Conservation (phyloP, 2,329 filamentous ascomycete species). For the Botrytis aclada region DNA sequence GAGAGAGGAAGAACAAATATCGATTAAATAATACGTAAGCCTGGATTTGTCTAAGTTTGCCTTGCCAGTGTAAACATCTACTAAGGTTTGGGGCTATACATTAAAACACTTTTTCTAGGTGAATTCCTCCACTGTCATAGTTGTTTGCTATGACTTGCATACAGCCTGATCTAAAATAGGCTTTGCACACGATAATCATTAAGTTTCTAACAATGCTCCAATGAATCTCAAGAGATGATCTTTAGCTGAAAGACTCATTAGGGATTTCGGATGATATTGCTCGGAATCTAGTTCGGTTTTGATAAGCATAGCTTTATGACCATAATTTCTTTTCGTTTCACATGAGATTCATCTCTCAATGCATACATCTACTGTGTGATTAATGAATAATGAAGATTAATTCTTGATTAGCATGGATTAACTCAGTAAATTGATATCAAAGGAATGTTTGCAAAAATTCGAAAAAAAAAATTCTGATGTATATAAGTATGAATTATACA, state of each 20-base stretch:
- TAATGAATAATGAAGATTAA: not conserved
- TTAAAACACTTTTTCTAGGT: not conserved
- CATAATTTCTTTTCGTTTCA: not conserved
- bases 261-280: not conserved
- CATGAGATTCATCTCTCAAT: not conserved
- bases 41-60: not conserved
- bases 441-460: no score
- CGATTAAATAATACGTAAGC: not conserved
- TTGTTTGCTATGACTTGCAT: not conserved
- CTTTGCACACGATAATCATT: not conserved
- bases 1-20: no score
- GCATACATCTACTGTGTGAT: not conserved
- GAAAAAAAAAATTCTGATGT: no score
- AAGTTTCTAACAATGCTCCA: rapidly evolving
- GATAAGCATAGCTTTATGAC: not conserved
- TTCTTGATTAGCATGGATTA: no score
- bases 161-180: not conserved
- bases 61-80: not conserved
- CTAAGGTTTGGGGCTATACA: not conserved
- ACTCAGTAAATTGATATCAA: no score
- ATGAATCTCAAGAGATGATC: not conserved
- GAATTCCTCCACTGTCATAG: not conserved
- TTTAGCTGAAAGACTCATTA: not conserved
- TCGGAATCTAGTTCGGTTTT: not conserved
- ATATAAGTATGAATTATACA: no score